Base-by-base conservation (phyloP, 805 yeast genomes). In the Geotrichum ghanense region DNA sequence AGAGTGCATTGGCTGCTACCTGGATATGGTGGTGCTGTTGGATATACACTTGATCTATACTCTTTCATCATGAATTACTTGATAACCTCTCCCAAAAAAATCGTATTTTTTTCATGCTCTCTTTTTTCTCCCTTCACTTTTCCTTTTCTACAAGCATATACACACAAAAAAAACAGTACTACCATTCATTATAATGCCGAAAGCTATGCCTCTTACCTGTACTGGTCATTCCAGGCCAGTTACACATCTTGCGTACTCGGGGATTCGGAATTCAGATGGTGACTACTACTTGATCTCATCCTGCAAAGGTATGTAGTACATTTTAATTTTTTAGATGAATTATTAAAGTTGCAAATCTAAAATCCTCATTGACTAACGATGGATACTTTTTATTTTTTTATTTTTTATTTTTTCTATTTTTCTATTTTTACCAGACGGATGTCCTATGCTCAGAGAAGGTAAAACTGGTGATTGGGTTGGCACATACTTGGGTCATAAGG, bases 391-490 rank as follows among this genome's bases (percentile, higher is more conserved):
- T 9, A 25, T 25, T 14, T 25, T 14, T 25, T 25, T 9, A 24
- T 12, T 25, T 25, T 25, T 9, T 9, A 25, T 25, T 14, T 25
- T 14, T 25, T 25, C 12, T n/a, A n/a, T n/a, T n/a, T n/a, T n/a
- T n/a, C n/a, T n/a, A n/a, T n/a, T n/a, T n/a, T n/a, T n/a, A 42
- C 3, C 45, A 56, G 66, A 62, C 48, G 65, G 65, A 3, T 50
- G 57, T 10, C 66, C 66, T 0, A 62, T 62, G 51, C 54, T 62
- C 9, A 50, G 66, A 17, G 57, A 61, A 39, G 67, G 66, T 2
- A 50, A 53, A 17, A 59, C 65, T 14, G 66, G 66, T 2, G 66
- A 62, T 48, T 62, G 66, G 66, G 53, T 62, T 12, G 66, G 66
- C 22, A 61, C 66, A 2, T 62, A 53, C 39, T 41, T 60, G 10